Conservation (phyloP, 768 basidiomycete species). For the Phaeotremella fagi region DNA sequence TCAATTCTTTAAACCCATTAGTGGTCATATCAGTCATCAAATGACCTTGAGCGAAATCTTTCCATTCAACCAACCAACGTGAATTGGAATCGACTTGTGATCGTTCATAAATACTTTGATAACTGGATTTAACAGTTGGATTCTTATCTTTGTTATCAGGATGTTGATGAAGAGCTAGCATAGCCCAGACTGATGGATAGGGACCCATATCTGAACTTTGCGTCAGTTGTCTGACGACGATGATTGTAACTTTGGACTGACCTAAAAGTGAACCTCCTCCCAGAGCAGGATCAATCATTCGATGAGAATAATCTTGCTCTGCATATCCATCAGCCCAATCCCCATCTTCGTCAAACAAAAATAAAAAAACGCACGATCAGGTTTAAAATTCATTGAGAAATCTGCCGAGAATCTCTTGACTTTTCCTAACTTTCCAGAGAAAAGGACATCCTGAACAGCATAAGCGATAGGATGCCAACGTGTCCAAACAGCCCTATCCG, state of each 20-base stretch:
- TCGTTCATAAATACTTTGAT: constrained; percentile 70
- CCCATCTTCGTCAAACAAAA: too few relatives aligned
- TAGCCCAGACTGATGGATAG: constrained; percentile 55
- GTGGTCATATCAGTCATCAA: constrained; percentile 29
- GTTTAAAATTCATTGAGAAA: constrained; percentile 64
- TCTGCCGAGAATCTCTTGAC: constrained; percentile 57
- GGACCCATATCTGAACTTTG: constrained; percentile 23
- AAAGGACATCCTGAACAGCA: constrained; percentile 37
- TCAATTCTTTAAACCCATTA: constrained; percentile 18
- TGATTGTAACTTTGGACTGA: constrained; percentile 59
- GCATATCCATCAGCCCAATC: neutral
- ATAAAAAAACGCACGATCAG: constrained; percentile 58
- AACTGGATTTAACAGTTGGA: constrained; percentile 61
- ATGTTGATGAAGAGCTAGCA: constrained; percentile 73
- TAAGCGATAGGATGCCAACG: constrained; percentile 44
- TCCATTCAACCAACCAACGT: constrained; percentile 68
- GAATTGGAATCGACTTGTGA: constrained; percentile 77
- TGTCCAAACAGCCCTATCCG: constrained; percentile 36
- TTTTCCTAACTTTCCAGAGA: constrained; percentile 43
- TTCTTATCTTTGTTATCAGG: constrained; percentile 59
- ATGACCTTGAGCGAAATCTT: constrained; percentile 56
- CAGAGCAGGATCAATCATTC: constrained; percentile 71
- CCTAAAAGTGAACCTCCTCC: constrained; percentile 80
- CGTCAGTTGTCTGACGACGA: constrained; percentile 1
- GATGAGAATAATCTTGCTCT: constrained; percentile 61